A percentile compares a stretch with the other conserved stretches of the same genome.
phyloP scores from a whole-genome alignment of 768 basidiomycete species.

The Rhodotorula kratochvilovae region DNA sequence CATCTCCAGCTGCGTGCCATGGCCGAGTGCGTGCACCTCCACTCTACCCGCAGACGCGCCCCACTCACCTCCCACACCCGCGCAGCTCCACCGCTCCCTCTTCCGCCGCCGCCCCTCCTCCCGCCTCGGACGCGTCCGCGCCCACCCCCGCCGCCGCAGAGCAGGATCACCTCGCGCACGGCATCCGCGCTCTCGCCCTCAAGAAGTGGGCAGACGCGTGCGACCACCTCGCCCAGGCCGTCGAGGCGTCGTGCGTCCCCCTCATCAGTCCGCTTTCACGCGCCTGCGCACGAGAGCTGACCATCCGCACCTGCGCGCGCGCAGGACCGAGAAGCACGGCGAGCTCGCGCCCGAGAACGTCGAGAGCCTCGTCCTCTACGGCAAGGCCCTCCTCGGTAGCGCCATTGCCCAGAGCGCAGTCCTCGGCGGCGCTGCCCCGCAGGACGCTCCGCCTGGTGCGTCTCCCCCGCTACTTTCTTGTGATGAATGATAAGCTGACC shows the following conservation, averaged over 20 bases:
- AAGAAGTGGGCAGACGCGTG: constrained; percentile 79
- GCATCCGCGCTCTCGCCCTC: constrained; percentile 64
- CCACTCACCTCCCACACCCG: neutral
- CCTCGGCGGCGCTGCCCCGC: constrained; percentile 75
- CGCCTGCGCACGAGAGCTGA: neutral
- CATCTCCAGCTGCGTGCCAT: neutral
- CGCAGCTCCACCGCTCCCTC: neutral
- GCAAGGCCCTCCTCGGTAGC: constrained; percentile 86
- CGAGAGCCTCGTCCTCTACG: constrained; percentile 84
- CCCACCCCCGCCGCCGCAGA: neutral
- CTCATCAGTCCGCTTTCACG: constrained; percentile 8
- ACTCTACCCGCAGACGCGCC: neutral
- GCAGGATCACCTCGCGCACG: constrained; percentile 31
- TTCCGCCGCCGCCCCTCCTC: neutral
- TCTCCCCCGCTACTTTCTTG: neutral
- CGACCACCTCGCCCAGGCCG: constrained; percentile 74
- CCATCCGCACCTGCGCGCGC: neutral
- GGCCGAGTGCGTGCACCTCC: neutral
- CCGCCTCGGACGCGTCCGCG: neutral
- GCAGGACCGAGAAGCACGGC: constrained; percentile 66
- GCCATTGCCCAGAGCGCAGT: constrained; percentile 80
- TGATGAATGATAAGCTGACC: too few species aligned
- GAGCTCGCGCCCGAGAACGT: constrained; percentile 80
- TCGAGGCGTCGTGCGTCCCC: constrained; percentile 71
- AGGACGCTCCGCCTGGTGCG: neutral